A percentile compares a stretch with the other conserved stretches of the same genome.
Conservation (phyloP, 148 eudicot genomes). For the Persicaria maculosa region DNA sequence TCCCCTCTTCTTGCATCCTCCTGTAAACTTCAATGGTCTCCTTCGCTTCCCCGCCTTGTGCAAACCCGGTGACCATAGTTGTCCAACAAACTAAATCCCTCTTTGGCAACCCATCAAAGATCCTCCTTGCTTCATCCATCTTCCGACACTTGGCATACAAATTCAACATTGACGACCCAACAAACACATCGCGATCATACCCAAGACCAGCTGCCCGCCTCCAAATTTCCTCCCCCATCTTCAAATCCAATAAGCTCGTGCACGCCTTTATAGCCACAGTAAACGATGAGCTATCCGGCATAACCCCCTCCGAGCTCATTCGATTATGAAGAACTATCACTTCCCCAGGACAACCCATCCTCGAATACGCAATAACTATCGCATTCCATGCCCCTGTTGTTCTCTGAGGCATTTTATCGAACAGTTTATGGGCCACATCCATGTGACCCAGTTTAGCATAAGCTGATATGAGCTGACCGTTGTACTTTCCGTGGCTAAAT, state of each 20-base stretch:
- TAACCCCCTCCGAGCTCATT: constrained; percentile 41
- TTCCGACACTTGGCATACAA: constrained; percentile 69
- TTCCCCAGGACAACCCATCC: constrained; percentile 24
- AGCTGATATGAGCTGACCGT: constrained; percentile 38
- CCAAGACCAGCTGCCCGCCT: constrained; percentile 40
- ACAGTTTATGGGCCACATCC: constrained; percentile 42
- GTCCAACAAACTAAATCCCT: constrained; percentile 71
- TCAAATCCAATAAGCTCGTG: constrained; percentile 40
- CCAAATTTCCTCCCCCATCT: constrained; percentile 48
- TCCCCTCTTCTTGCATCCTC: constrained; percentile 64
- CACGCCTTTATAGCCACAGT: constrained; percentile 69
- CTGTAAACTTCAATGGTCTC: constrained; percentile 42
- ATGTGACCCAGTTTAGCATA: constrained; percentile 43
- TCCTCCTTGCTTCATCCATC: constrained; percentile 29
- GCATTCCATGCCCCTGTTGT: constrained; percentile 63
- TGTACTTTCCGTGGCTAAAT: constrained; percentile 25
- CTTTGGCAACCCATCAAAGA: constrained; percentile 40
- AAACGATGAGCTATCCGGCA: constrained; percentile 76
- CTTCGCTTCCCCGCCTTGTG: constrained; percentile 32
- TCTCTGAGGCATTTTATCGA: constrained; percentile 50
- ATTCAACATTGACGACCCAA: constrained; percentile 52
- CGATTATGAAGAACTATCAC: constrained; percentile 34
- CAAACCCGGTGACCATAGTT: constrained; percentile 53
- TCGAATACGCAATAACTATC: constrained; percentile 46
- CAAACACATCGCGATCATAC: constrained; percentile 56